These are phyloP conservation scores for Fusarium nelsonii DNA, from an alignment of 2,329 filamentous ascomycete genomes.

Conservation along the genomic window DNA sequence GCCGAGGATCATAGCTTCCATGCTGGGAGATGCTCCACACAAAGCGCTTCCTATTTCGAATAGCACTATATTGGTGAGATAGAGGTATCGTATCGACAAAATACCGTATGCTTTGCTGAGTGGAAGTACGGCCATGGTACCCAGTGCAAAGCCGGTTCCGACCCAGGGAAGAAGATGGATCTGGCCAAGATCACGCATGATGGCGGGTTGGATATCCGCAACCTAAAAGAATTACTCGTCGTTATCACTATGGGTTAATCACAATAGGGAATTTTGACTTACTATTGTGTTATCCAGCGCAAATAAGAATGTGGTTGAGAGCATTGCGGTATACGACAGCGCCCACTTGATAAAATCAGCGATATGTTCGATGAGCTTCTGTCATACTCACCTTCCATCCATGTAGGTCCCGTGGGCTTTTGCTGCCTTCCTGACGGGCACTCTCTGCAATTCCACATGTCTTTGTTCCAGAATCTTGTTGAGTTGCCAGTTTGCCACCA, in stretches of 20 bases:
- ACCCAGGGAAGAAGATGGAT: conserved; percentile 10
- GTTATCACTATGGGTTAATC: neutral
- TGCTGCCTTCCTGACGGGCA: neutral
- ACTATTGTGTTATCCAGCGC: conserved; percentile 4
- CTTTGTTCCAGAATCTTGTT: too few relatives aligned
- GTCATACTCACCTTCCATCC: neutral
- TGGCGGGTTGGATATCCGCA: neutral
- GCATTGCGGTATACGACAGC: neutral
- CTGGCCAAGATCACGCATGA: neutral
- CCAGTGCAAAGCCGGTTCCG: neutral
- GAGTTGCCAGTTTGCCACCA: too few relatives aligned
- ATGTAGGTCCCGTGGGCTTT: neutral
- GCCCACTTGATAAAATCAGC: neutral
- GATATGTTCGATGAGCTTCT: too few relatives aligned
- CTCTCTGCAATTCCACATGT: too few relatives aligned
- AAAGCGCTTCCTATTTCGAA: neutral
- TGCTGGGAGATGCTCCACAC: neutral
- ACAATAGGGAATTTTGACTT: neutral
- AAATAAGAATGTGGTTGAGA: neutral
- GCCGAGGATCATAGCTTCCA: neutral
- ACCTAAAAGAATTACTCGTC: neutral
- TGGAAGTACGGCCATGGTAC: neutral
- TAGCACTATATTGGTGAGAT: neutral
- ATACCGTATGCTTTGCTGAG: neutral
- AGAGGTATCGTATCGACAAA: neutral